Evolutionary conservation across 208 protist species (phyloP), one percentile per base, ranked within the genome.

Genomic region (Acanthamoeba triangularis): DNA sequence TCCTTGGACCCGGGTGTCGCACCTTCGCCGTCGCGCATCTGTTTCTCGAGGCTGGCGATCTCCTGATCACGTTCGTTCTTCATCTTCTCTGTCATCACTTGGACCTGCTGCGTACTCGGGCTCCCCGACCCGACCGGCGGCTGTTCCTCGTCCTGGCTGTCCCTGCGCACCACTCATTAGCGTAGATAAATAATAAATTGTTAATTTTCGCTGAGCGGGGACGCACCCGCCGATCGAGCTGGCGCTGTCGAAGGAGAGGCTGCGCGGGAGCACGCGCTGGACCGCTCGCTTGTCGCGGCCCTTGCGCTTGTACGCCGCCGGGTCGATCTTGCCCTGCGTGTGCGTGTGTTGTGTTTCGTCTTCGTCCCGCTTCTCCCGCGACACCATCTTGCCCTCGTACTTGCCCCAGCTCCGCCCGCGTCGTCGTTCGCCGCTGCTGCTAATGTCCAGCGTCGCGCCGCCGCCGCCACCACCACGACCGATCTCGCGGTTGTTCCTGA

Each of bases 351-450:
- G 20, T 28, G 7, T 8, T 74, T 35, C 65, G 30, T 49, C 37
- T 35, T 80, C 25, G 11, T 80, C 72, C 6, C 20, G 37, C 25
- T 35, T 87, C 20, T 87, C 78, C 8, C 47, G 49, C 33, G 3
- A 28, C 69, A 78, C 69, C 69, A 78, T 78, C 35, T 49, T 37
- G 69, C 78, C 78, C 47, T 87, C 78, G 47, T 61, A 87, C 49
- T 61, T 52, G 78, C 78, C 78, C 78, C 78, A 87, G 30, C 78
- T 87, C 14, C 78, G 78, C 3, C 78, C 78, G 63, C 63, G 63
- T 28, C 3, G 4, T 16, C 3, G 20, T 3, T 72, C n/a, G 5
- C 63, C 63, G 28, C 33, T 78, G 18, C 18, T 28, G 59, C 59
- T 63, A 3, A 28, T 63, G 59, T 63, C 59, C 18, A 63, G 59